Evolutionary conservation across 257 asterid species (phyloP).

Genomic region (Ligustrum vulgare): DNA sequence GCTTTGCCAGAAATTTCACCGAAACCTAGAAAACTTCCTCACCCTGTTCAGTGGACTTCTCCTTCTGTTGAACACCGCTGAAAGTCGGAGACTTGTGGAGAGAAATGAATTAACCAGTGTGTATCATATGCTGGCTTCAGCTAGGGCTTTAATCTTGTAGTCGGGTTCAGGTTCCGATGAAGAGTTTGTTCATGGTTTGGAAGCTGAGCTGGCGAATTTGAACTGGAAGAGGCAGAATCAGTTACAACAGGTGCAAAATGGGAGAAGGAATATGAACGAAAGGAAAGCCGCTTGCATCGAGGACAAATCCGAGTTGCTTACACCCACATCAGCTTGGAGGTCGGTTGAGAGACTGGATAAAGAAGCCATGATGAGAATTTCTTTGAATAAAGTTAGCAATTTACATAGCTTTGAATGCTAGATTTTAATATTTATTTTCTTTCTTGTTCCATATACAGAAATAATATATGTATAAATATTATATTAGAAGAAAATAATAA

Average conservation of each 20-base stretch:
- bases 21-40: no score
- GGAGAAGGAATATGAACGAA: slow-evolving; percentile 33
- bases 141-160: slow-evolving; percentile 67
- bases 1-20: no score
- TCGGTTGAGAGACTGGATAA: slow-evolving; percentile 97
- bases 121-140: slow-evolving; percentile 68
- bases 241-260: slow-evolving; percentile 25
- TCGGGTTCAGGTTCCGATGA: slow-evolving; percentile 61
- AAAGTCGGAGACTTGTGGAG: slow-evolving; percentile 44
- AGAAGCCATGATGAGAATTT: slow-evolving; percentile 88
- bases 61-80: no score
- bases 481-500: slow-evolving; percentile 5
- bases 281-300: slow-evolving; percentile 26
- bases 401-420: slow-evolving; percentile 97
- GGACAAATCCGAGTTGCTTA: slow-evolving; percentile 72
- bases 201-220: slow-evolving; percentile 70
- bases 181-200: slow-evolving; percentile 72
- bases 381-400: slow-evolving; percentile 93
- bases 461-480: slow-evolving; percentile 31
- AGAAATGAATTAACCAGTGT: slow-evolving; percentile 67
- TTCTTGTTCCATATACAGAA: not conserved
- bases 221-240: slow-evolving; percentile 45
- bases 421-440: slow-evolving; percentile 54
- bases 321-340: slow-evolving; percentile 99
- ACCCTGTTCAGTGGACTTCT: no score